Conservation (phyloP, 495 filamentous ascomycete species). For the Aspergillus egyptiacus region DNA sequence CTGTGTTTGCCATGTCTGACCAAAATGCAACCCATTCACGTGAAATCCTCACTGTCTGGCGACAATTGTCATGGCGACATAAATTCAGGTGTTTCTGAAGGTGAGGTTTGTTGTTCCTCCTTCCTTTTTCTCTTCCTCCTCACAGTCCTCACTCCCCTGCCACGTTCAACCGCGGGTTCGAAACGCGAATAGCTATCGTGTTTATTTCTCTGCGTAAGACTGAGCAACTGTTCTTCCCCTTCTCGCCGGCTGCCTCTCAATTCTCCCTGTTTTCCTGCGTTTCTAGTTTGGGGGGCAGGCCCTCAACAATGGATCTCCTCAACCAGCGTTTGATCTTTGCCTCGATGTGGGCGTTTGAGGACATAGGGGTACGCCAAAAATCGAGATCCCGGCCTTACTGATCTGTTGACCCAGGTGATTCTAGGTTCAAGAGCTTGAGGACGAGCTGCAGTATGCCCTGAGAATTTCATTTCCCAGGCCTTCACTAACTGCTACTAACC, state of each 20-base stretch:
- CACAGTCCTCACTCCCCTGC: background rate
- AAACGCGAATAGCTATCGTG: no score
- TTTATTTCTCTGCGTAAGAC: no score
- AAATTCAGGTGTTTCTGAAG: background rate
- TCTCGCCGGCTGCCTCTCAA: no score
- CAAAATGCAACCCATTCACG: background rate
- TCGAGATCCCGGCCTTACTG: background rate
- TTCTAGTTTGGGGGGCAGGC: background rate
- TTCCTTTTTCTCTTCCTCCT: background rate
- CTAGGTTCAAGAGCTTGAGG: constrained; percentile 19
- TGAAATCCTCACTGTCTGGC: background rate
- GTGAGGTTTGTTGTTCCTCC: background rate
- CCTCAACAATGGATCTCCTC: constrained; percentile 9
- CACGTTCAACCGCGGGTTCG: background rate
- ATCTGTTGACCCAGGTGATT: background rate
- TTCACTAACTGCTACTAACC: background rate
- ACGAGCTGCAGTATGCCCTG: constrained; percentile 11
- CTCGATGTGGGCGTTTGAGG: constrained; percentile 24
- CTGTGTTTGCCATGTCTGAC: background rate
- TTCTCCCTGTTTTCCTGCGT: no score
- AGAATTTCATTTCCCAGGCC: background rate
- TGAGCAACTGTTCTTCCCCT: no score
- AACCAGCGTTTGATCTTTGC: constrained; percentile 19
- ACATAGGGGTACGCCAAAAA: constrained; percentile 16
- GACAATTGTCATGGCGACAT: constrained; percentile 1